A percentile compares a stretch with the other conserved stretches of the same genome.
Evolutionary conservation across 2,329 filamentous ascomycete genomes (phyloP).

Genomic region (Huntiella bhutanensis): DNA sequence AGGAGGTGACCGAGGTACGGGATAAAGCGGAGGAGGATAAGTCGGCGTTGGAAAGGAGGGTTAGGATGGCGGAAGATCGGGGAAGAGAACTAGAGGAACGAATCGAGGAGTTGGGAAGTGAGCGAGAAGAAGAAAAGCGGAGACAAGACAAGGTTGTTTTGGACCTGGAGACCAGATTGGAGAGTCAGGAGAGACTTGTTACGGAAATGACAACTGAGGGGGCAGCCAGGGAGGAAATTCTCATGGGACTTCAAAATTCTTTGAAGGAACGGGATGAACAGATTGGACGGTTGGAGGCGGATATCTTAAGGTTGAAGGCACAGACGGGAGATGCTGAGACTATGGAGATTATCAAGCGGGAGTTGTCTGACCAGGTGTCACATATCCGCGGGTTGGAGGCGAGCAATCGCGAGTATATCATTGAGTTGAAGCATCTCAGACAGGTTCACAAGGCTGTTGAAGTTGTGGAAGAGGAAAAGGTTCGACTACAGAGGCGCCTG

Average conservation of each 20-base stretch:
- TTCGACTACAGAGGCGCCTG: conserved; percentile 57
- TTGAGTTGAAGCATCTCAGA: conserved; percentile 65
- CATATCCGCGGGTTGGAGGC: conserved; percentile 74
- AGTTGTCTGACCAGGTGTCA: conserved; percentile 79
- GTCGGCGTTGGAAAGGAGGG: conserved; percentile 46
- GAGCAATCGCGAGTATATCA: conserved; percentile 57
- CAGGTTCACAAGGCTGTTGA: conserved; percentile 75
- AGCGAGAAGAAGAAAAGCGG: conserved; percentile 52
- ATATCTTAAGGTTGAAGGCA: conserved; percentile 67
- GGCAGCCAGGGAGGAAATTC: conserved; percentile 32
- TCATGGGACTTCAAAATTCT: conserved; percentile 45
- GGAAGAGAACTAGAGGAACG: conserved; percentile 62
- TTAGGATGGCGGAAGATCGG: conserved; percentile 54
- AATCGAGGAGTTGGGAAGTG: conserved; percentile 47
- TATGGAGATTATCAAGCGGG: conserved; percentile 64
- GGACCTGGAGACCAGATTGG: conserved; percentile 34
- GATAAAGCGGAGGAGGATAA: conserved; percentile 35
- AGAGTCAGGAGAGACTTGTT: conserved; percentile 26
- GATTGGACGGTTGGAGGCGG: conserved; percentile 60
- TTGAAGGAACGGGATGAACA: conserved; percentile 49
- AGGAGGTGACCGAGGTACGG: conserved; percentile 33
- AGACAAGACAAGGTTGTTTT: conserved; percentile 33
- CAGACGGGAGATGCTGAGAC: conserved; percentile 77
- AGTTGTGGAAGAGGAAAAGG: conserved; percentile 88
- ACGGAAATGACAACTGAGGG: conserved; percentile 42